Evolutionary conservation across 106 monocot genomes (phyloP).

Genomic region (Dendrobium catenatum): DNA sequence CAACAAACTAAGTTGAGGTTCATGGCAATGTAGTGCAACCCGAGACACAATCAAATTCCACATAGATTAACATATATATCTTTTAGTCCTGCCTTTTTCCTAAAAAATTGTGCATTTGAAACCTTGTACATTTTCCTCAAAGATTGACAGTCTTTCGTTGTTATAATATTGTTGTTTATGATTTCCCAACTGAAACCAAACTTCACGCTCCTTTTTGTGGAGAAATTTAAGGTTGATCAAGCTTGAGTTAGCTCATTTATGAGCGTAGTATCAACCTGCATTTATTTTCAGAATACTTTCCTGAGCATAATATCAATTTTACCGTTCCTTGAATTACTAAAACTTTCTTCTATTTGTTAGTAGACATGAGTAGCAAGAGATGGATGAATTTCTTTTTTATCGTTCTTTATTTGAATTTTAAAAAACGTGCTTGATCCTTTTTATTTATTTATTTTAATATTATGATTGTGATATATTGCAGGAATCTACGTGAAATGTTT

Average conservation of each 20-base stretch:
- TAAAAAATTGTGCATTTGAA: neutral
- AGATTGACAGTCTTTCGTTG: neutral
- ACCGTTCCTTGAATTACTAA: neutral
- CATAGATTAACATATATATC: neutral
- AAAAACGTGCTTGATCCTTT: neutral
- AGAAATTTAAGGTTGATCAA: neutral
- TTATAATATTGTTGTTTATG: neutral
- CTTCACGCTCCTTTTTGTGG: no score
- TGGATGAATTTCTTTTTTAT: neutral
- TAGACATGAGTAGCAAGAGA: neutral
- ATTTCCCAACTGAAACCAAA: neutral
- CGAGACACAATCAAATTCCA: neutral
- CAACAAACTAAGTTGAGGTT: no score
- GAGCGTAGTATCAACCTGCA: neutral
- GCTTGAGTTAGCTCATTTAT: neutral
- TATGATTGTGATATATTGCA: slow-evolving; percentile 22
- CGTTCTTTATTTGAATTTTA: neutral
- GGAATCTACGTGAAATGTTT: slow-evolving; percentile 98
- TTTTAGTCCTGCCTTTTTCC: neutral
- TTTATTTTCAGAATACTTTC: neutral
- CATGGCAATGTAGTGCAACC: no score
- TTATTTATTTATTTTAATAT: neutral
- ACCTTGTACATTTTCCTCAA: no score
- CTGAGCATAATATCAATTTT: neutral
- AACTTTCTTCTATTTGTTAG: neutral